Percentiles rank a stretch among this genome's conserved stretches.
Evolutionary conservation across 495 filamentous ascomycete species (phyloP).

Genomic region (Aspergillus mulundensis): DNA sequence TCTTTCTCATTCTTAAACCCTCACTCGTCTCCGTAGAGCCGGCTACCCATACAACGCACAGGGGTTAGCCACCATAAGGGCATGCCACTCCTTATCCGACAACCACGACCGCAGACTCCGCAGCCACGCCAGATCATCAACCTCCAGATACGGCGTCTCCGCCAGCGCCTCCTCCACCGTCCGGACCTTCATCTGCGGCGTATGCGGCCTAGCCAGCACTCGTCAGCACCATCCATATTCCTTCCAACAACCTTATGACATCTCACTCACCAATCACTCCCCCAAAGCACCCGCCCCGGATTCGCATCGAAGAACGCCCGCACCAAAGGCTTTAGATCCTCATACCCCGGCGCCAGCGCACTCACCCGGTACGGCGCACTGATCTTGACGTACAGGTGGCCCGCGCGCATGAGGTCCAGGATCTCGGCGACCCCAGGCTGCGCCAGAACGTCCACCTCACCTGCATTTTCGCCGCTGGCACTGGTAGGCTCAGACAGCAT

Average conservation of each 20-base stretch:
- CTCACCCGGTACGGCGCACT: constrained; percentile 27
- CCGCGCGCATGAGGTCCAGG: constrained; percentile 18
- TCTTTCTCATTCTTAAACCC: too few relatives aligned
- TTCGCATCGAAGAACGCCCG: constrained; percentile 20
- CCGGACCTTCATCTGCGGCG: constrained; percentile 22
- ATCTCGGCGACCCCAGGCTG: constrained; percentile 20
- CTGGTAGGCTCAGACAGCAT: constrained; percentile 16
- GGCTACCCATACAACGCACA: constrained; percentile 18
- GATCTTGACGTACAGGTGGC: constrained; percentile 23
- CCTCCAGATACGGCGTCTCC: constrained; percentile 16
- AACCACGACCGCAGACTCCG: constrained; percentile 22
- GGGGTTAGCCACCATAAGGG: constrained; percentile 19
- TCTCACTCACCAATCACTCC: constrained; percentile 24
- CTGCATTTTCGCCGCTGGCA: neutral
- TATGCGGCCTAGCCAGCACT: constrained; percentile 19
- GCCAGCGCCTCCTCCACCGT: constrained; percentile 20
- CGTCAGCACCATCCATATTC: too few relatives aligned
- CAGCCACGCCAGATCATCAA: constrained; percentile 27
- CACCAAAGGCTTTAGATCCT: constrained; percentile 20
- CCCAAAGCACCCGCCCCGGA: constrained; percentile 20
- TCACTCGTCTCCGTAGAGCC: neutral
- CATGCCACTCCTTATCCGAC: constrained; percentile 20
- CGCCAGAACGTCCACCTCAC: constrained; percentile 4
- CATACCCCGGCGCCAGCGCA: constrained; percentile 14
- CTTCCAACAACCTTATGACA: too few relatives aligned